Evolutionary conservation across 2,329 filamentous ascomycete species (phyloP), one percentile per base, ranked within the genome.

Genomic region (Trichoderma sp.): DNA sequence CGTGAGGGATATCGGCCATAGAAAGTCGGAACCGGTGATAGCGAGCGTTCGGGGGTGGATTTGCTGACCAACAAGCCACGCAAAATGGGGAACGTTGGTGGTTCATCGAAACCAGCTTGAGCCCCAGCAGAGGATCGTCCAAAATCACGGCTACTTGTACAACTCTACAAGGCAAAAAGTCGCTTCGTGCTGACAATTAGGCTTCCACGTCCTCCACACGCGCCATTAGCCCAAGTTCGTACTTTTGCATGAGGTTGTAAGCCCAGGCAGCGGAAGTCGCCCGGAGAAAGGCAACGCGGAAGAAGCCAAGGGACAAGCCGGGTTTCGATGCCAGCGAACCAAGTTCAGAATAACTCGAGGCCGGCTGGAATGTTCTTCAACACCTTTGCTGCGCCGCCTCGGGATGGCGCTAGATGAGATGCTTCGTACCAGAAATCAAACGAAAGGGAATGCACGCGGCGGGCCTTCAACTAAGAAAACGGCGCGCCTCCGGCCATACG

Each of bases 21-120:
- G 59, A 63, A 72, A 64, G 72, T 71, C 71, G 75, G 75, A n/a
- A 50, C 72, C 67, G 75, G 75, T 67, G 75, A 67, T 62, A 76
- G 71, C 65, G 27, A 69, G 45, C 38, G 67, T 67, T 24, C 27
- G 33, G 35, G 35, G 68, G 59, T 63, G 59, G 62, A 45, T 41
- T 60, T 59, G 71, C 64, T 74, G 71, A 74, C 71, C 62, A 74
- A 60, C 63, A 60, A 60, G 38, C 65, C 65, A 68, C 45, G 41
- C 59, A 63, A 56, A 35, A 72, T 64, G 69, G 59, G 59, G 59
- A 33, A 72, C 62, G 38, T 72, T 41, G 68, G 68, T 62, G 69
- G 69, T 72, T 72, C 53, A 73, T 73, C 60, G 59, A 73, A n/a
- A 29, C 60, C 60, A 53, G 71, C 60, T 56, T 24, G n/a, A 63